Conservation (phyloP, 2,329 filamentous ascomycete genomes). For the Fusarium pseudoanthophilum region DNA sequence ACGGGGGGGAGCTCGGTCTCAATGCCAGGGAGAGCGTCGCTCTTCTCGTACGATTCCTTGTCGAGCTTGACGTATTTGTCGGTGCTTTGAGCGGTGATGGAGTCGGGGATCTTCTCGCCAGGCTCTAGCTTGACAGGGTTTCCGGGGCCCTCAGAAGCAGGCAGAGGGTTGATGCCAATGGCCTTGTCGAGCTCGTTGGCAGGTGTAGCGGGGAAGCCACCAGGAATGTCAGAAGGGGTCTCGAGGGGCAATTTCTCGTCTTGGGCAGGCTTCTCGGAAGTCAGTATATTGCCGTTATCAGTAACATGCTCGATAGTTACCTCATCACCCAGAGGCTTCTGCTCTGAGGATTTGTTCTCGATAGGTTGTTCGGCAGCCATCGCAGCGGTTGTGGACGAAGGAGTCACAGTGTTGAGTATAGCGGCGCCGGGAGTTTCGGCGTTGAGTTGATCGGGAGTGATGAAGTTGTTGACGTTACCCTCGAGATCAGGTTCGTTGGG, state of each 20-base stretch:
- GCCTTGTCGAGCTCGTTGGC: slow-evolving; percentile 61
- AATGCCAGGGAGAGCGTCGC: slow-evolving; percentile 69
- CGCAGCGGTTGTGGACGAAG: slow-evolving; percentile 76
- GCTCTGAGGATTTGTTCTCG: slow-evolving; percentile 50
- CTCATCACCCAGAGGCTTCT: slow-evolving; percentile 39
- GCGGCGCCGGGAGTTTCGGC: slow-evolving; percentile 58
- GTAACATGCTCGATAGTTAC: slow-evolving; percentile 28
- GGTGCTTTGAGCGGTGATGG: slow-evolving; percentile 73
- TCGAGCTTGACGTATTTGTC: slow-evolving; percentile 81
- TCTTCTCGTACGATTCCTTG: slow-evolving; percentile 86
- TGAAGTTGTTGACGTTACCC: slow-evolving; percentile 93
- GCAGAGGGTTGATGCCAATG: slow-evolving; percentile 70
- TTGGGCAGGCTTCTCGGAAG: slow-evolving; percentile 29
- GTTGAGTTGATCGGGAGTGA: slow-evolving; percentile 77
- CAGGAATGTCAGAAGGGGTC: slow-evolving; percentile 54
- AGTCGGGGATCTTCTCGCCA: slow-evolving; percentile 82
- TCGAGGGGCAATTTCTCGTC: slow-evolving; percentile 46
- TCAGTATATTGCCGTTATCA: slow-evolving; percentile 11
- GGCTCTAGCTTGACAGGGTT: slow-evolving; percentile 85
- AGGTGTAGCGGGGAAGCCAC: slow-evolving; percentile 74
- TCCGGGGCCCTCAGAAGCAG: slow-evolving; percentile 70
- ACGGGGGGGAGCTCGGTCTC: slow-evolving; percentile 65
- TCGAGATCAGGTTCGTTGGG: slow-evolving; percentile 84
- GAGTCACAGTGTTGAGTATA: slow-evolving; percentile 73
- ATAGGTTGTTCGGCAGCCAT: slow-evolving; percentile 70